A percentile compares a stretch with the other conserved stretches of the same genome.
These are phyloP conservation scores for Sporothrix brasiliensis DNA, from an alignment of 2,329 filamentous ascomycete genomes.

Conservation along the genomic window DNA sequence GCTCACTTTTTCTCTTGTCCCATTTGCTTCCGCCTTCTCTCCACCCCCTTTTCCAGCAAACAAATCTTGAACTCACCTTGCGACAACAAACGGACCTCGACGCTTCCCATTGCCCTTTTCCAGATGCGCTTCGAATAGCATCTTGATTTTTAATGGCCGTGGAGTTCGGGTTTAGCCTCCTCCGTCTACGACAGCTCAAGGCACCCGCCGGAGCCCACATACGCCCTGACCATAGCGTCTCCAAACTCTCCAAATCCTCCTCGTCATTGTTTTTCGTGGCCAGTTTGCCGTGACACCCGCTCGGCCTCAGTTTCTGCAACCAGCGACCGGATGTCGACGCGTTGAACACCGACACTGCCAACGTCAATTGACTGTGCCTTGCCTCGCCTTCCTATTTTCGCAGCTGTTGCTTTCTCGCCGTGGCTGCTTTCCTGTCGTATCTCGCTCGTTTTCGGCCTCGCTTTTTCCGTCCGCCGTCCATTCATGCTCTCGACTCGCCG, in stretches of 20 bases:
- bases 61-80: constrained; percentile 4
- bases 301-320: neutral
- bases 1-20: constrained; percentile 12
- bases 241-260: constrained; percentile 12
- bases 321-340: neutral
- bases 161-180: neutral
- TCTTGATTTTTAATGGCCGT: constrained; percentile 16
- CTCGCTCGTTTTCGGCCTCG: neutral
- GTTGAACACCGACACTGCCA: neutral
- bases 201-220: constrained; percentile 13
- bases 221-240: neutral
- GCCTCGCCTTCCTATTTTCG: neutral
- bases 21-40: constrained; percentile 23
- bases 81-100: constrained; percentile 5
- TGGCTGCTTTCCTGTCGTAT: neutral
- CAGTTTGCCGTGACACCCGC: neutral
- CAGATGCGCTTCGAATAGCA: neutral
- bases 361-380: constrained; percentile 10
- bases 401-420: neutral
- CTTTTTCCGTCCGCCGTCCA: too few relatives aligned
- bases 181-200: neutral
- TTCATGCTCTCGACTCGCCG: neutral
- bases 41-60: constrained; percentile 20
- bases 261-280: constrained; percentile 21
- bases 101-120: neutral